Percentiles rank a stretch among this genome's conserved stretches.
phyloP scores from a whole-genome alignment of 2,329 filamentous ascomycete genomes.

The Cadophora malorum region DNA sequence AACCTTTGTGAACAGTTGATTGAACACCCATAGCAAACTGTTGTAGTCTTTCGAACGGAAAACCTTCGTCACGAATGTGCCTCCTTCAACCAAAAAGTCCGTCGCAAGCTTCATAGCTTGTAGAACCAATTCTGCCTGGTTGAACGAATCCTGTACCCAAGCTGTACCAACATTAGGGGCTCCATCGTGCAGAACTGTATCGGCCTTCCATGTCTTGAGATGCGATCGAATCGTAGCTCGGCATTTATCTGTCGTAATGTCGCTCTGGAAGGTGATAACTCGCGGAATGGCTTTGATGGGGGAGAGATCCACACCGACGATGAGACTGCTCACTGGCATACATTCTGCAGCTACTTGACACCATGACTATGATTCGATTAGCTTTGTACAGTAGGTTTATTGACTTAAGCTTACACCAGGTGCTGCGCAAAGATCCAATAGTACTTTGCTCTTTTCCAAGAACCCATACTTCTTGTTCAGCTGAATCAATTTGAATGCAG shows the following conservation, averaged over 20 bases:
- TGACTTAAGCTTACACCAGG: conserved; percentile 73
- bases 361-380: conserved; percentile 71
- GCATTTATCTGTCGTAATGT: conserved; percentile 97
- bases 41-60: conserved; percentile 98
- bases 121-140: conserved; percentile 90
- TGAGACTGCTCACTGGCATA: conserved; percentile 89
- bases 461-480: conserved; percentile 99
- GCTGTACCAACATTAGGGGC: conserved; percentile 97
- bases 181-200: conserved; percentile 94
- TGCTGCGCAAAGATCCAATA: conserved; percentile 96
- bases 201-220: conserved; percentile 94
- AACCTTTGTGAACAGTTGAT: conserved; percentile 93
- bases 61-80: conserved; percentile 96
- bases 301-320: conserved; percentile 90
- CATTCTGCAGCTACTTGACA: conserved; percentile 95
- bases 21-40: conserved; percentile 94
- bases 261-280: conserved; percentile 94
- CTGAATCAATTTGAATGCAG: conserved; percentile 97
- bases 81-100: conserved; percentile 87
- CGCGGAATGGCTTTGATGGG: conserved; percentile 96
- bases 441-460: conserved; percentile 92
- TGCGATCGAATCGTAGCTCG: conserved; percentile 87
- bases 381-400: conserved; percentile 15
- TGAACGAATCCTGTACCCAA: conserved; percentile 98
- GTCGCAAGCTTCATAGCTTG: conserved; percentile 93